Evolutionary conservation across 768 basidiomycete genomes (phyloP).

Genomic region (Lepiota venenata): DNA sequence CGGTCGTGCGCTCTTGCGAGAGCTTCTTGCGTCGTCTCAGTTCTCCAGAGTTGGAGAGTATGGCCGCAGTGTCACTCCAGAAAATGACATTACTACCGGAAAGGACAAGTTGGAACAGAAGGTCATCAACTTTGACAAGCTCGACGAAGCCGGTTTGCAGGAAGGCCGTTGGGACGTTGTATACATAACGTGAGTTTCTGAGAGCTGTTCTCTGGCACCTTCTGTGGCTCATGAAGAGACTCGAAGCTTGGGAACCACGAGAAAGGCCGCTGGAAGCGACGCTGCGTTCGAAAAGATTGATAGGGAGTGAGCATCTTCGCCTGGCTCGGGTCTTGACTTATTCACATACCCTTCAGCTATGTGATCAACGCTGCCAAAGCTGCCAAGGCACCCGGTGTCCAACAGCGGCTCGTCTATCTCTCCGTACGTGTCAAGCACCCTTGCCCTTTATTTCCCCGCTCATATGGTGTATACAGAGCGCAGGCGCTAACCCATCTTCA

Average conservation of each 20-base stretch:
- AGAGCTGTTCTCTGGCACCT: neutral
- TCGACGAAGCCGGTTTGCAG: constrained; percentile 46
- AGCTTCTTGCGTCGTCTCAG: constrained; percentile 54
- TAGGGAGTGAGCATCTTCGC: constrained; percentile 48
- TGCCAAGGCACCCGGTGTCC: constrained; percentile 47
- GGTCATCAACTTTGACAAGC: constrained; percentile 64
- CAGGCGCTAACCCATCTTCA: constrained; percentile 46
- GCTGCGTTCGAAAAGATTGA: constrained; percentile 76
- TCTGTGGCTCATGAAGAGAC: neutral
- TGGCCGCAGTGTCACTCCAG: constrained; percentile 57
- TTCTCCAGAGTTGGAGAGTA: constrained; percentile 65
- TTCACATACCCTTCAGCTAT: constrained; percentile 40
- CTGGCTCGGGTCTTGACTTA: neutral
- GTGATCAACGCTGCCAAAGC: constrained; percentile 71
- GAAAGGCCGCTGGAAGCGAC: constrained; percentile 55
- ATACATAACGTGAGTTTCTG: constrained; percentile 54
- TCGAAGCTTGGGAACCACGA: constrained; percentile 62
- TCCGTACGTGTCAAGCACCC: constrained; percentile 44
- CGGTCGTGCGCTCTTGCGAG: constrained; percentile 57
- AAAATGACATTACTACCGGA: constrained; percentile 33
- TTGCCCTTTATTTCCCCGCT: neutral
- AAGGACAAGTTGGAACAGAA: constrained; percentile 67
- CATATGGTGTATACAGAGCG: constrained; percentile 29
- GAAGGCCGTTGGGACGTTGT: constrained; percentile 71
- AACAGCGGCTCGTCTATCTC: constrained; percentile 67